Base-by-base conservation (phyloP, 306 rosid genomes). In the Dryas octopetala region DNA sequence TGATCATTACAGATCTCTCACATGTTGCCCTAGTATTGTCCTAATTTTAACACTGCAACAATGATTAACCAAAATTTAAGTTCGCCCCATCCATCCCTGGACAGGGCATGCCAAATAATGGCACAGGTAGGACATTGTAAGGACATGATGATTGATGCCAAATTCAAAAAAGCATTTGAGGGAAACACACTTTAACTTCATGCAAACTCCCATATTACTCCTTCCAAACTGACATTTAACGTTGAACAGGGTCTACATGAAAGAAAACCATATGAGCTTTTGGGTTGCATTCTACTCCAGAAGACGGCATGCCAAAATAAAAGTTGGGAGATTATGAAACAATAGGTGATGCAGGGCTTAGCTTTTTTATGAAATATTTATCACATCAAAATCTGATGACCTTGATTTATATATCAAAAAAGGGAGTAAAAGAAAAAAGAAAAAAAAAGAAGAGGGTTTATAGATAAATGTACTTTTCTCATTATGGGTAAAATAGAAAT, bases 11-110 rank as follows among this genome's bases (percentile, higher is more conserved):
- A 23, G 23, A 23, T 23, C 23, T 23, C 23, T 23, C 23, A 23
- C 23, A 23, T 23, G 23, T 28, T 11, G 44, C 9, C 4, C 47
- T 17, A 45, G 40, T 13, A 6, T 44, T 48, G 23, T 23, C 23
- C 57, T 48, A 32, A 67, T 67, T 71, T 19, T 71, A 43, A 40
- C 52, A 70, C 65, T n/a, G 19, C 15, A 59, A 43, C 41, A 10
- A 70, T 40, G 41, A 66, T 54, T 26, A 43, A 16, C 53, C 41
- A 40, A 23, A 17, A 54, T 52, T 43, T 28, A 54, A 71, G 74
- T 17, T 41, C 2, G n/a, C 51, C 1, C 41, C 26, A 11, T 12
- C 23, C 4, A 11, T 16, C 55, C 23, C 51, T 7, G 43, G 4
- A 51, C 26, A 40, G 11, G 12, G 10, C 17, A 55, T 44, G 23